phyloP scores from a whole-genome alignment of 1,284 basidiomycete species.

The Neolentinus lepideus region DNA sequence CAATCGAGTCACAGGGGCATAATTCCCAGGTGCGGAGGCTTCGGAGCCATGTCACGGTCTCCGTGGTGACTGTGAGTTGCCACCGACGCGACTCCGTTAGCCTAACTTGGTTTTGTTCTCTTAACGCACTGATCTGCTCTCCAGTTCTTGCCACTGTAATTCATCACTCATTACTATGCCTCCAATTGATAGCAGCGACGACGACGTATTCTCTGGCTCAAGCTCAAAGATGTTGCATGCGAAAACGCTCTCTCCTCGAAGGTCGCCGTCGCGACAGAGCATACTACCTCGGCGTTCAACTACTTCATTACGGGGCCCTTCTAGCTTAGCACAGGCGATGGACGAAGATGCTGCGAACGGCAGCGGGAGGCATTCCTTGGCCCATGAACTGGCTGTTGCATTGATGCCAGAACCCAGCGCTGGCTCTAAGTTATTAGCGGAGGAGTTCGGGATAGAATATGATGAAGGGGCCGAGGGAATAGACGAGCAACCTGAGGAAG shows the following conservation, averaged over 20 bases:
- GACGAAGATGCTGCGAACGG: conserved; percentile 24
- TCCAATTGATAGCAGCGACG: conserved; percentile 2
- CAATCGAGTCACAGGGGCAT: too few species aligned
- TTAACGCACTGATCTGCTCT: neutral
- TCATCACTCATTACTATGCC: neutral
- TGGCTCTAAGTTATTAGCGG: conserved; percentile 67
- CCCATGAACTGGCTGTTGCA: conserved; percentile 76
- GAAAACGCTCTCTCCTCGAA: conserved; percentile 28
- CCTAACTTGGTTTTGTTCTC: neutral
- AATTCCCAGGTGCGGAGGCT: neutral
- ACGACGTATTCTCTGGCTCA: conserved; percentile 7
- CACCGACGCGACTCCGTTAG: neutral
- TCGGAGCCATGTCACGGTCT: neutral
- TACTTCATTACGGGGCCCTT: conserved; percentile 30
- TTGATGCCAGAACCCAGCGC: conserved; percentile 76
- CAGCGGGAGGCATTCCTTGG: conserved; percentile 59
- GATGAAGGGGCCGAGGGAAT: conserved; percentile 80
- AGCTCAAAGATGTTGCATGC: conserved; percentile 12
- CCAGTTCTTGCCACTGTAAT: neutral
- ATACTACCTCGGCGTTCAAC: conserved; percentile 36
- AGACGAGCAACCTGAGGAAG: conserved; percentile 34
- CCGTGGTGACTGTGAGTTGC: neutral
- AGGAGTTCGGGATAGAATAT: conserved; percentile 82
- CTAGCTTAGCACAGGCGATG: conserved; percentile 25
- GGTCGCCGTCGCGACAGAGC: conserved; percentile 39